Evolutionary conservation across 1,284 basidiomycete species (phyloP), one percentile per base, ranked within the genome.

Genomic region (Grifola frondosa): DNA sequence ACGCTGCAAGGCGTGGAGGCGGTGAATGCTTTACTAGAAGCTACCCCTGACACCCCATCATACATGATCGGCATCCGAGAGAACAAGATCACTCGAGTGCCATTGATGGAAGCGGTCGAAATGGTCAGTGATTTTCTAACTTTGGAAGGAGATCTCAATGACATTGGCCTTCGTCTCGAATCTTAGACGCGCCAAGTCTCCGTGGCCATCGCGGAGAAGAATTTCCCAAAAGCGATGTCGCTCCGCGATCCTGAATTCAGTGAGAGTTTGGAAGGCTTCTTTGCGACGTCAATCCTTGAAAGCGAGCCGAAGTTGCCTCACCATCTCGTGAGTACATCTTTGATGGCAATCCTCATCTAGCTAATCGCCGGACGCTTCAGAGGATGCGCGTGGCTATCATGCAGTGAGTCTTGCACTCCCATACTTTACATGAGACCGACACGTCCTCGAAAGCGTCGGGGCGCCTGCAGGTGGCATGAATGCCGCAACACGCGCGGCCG

Each of bases 401-500:
- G 69, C 93, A 97, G 91, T 93, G 68, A 70, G 88, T 69, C 22
- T 4, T 23, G 15, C 13, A 20, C 15, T 15, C 11, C 6, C 6
- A 17, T 20, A 3, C 41, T 20, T 37, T 25, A 26, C 30, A 4
- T 30, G 25, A 30, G n/a, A 29, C 20, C 2, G 24, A 7, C 16
- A 19, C 21, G 26, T 32, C 29, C n/a, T 37, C 25, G 37, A 39
- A 43, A 95, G 91, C 60, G 85, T 96, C 59, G 96, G 96, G 48
- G 97, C 97, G 1, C 96, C 97, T 3, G 95, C 96, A 4, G 95
- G 96, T 44, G 96, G 97, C 10, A 98, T 99, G 92, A 98, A 99
- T 63, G 95, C 95, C 1, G 96, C 96, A 0, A 97, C 94, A 0
- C 86, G 96, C 33, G 87, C 95, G 24, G 93, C 92, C 1, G 93